Conservation (phyloP, 257 asterid genomes). For the Penstemon davidsonii region DNA sequence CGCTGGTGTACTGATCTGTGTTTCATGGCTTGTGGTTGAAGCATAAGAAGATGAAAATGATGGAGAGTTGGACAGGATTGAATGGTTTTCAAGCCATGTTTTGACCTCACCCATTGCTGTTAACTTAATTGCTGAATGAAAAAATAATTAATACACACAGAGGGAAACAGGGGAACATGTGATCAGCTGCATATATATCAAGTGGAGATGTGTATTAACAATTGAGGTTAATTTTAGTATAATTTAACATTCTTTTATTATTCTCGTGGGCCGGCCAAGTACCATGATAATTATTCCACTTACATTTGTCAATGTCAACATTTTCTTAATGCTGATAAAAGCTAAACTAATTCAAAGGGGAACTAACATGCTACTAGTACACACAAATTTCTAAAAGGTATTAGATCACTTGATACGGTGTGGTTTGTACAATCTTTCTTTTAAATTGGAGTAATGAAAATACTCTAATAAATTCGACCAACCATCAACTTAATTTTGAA, state of each 20-base stretch:
- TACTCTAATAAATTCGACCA: background rate
- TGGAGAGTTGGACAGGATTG: slow-evolving; percentile 22
- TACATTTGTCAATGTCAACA: slow-evolving; percentile 24
- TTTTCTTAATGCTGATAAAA: slow-evolving; percentile 14
- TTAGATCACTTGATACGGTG: slow-evolving; percentile 29
- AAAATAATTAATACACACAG: background rate
- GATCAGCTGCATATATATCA: slow-evolving; percentile 2
- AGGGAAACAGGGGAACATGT: background rate
- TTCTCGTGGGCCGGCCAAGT: slow-evolving; percentile 21
- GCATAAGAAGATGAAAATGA: slow-evolving; percentile 33
- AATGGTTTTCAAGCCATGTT: slow-evolving; percentile 34
- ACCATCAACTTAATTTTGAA: background rate
- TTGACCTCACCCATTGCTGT: slow-evolving; percentile 45
- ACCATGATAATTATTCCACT: slow-evolving; percentile 31
- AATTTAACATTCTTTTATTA: slow-evolving; percentile 8
- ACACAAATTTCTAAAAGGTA: slow-evolving; percentile 21
- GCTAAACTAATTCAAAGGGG: slow-evolving; percentile 13
- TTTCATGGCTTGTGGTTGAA: slow-evolving; percentile 38
- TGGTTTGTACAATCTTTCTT: slow-evolving; percentile 27
- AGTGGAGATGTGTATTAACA: slow-evolving; percentile 24
- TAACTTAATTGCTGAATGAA: background rate
- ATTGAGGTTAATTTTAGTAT: slow-evolving; percentile 23
- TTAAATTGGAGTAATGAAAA: background rate
- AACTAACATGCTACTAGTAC: slow-evolving; percentile 14
- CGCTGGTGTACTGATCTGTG: slow-evolving; percentile 36